phyloP scores from a whole-genome alignment of 106 monocot genomes.

The Dioscorea dumetorum region DNA sequence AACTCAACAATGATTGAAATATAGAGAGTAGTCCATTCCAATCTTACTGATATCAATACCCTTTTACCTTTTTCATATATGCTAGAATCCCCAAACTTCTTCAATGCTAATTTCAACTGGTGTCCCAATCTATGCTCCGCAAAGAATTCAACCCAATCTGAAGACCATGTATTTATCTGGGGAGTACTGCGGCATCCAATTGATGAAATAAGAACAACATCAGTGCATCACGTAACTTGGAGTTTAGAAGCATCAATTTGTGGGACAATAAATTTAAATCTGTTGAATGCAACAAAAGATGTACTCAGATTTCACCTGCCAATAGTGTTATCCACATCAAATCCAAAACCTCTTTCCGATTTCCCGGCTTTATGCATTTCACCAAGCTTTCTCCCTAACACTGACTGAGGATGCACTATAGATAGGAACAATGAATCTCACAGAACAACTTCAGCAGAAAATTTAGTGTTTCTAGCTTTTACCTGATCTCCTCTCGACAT shows the following conservation, averaged over 20 bases:
- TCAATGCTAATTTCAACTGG: constrained; percentile 54
- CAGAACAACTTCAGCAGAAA: not conserved
- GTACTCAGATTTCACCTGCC: constrained; percentile 37
- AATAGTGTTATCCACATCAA: constrained; percentile 89
- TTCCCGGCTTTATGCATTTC: constrained; percentile 96
- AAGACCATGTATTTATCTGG: constrained; percentile 85
- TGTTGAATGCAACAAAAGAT: not conserved
- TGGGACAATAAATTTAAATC: not conserved
- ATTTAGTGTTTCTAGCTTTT: not conserved
- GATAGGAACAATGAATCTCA: constrained; percentile 6
- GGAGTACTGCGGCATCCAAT: constrained; percentile 57
- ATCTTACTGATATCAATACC: too few relatives aligned
- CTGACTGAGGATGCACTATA: constrained; percentile 41
- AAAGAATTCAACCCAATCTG: constrained; percentile 87
- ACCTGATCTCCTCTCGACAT: constrained; percentile 72
- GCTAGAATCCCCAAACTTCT: constrained; percentile 57
- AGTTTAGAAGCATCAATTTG: not conserved
- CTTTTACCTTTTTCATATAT: constrained; percentile 76
- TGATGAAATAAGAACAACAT: too few relatives aligned
- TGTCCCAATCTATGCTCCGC: constrained; percentile 78
- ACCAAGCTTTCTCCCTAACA: constrained; percentile 77
- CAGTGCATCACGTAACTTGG: too few relatives aligned
- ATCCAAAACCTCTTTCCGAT: constrained; percentile 78
- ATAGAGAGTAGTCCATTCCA: too few relatives aligned
- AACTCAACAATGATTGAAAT: too few relatives aligned